Base-by-base conservation (phyloP, 495 filamentous ascomycete genomes). In the Aspergillus sclerotiicarbonarius region DNA sequence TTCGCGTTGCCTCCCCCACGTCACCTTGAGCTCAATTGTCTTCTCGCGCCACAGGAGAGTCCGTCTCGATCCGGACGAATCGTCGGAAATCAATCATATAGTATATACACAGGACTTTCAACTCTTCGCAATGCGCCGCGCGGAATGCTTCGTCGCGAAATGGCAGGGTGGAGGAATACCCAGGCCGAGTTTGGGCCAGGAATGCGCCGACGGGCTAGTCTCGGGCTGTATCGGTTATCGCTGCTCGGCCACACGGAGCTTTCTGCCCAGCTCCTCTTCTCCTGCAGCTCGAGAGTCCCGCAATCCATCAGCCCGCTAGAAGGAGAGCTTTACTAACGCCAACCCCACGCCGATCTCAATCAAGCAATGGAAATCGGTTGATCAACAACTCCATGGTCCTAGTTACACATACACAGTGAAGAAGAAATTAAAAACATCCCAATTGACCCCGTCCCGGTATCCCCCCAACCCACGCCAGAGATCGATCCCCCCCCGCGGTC, bases 181-280 rank as follows among this genome's bases (percentile, higher is more conserved):
- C 51, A 44, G 33, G 35, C 64, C 61, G 61, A 63, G 53, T 15
- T 21, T 51, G 9, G n/a, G 39, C 64, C 61, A 59, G 57, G 59
- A 57, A 61, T 57, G 56, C 44, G 32, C 54, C 61, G 51, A 53
- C 63, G 58, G 56, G 39, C 56, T 60, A 67, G 65, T 63, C 61
- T 64, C 64, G 66, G 64, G 53, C 56, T 64, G 68, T 75, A 65
- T 77, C 73, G 71, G 73, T 54, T 72, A 74, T 58, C 25, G 47
- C 15, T 16, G 43, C 30, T 74, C 74, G 74, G 74, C 66, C 67
- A 64, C 67, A 73, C 70, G 74, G 74, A 77, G 67, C 58, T 61
- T 53, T 54, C 50, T 0, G 8, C 25, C 25, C 25, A 25, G 25
- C 25, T 2, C 25, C 2, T n/a, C n/a, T 5, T 25, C 25, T 25